Percentiles rank a stretch among this genome's conserved stretches.
phyloP scores from a whole-genome alignment of 1,284 basidiomycete species.

The Earliella scabrosa region DNA sequence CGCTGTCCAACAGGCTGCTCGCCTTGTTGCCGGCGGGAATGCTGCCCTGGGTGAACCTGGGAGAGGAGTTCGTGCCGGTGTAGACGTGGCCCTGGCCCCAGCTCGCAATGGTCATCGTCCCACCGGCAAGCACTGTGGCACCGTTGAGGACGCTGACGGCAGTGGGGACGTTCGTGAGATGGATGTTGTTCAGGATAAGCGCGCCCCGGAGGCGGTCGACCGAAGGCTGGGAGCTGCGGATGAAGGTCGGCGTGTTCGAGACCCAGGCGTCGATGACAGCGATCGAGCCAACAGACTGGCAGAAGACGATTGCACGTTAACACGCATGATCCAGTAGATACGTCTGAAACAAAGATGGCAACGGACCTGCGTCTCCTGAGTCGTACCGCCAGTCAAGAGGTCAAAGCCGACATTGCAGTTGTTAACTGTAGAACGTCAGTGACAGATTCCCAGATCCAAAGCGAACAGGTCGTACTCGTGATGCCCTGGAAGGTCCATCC shows the following conservation, averaged over 20 bases:
- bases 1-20: slow-evolving; percentile 55
- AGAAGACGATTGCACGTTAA: neutral
- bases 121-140: slow-evolving; percentile 50
- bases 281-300: slow-evolving; percentile 48
- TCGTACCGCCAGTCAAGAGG: slow-evolving; percentile 49
- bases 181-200: slow-evolving; percentile 60
- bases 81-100: slow-evolving; percentile 80
- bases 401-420: slow-evolving; percentile 53
- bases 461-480: slow-evolving; percentile 32
- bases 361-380: slow-evolving; percentile 29
- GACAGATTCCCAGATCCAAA: neutral
- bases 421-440: slow-evolving; percentile 44
- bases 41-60: slow-evolving; percentile 52
- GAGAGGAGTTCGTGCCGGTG: slow-evolving; percentile 45
- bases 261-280: slow-evolving; percentile 67
- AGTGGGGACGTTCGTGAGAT: slow-evolving; percentile 56
- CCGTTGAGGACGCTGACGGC: slow-evolving; percentile 57
- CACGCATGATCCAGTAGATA: neutral
- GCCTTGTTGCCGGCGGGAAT: slow-evolving; percentile 58
- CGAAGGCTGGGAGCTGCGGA: slow-evolving; percentile 38
- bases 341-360: no score
- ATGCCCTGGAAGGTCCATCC: slow-evolving; percentile 49
- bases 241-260: slow-evolving; percentile 47
- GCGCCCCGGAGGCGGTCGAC: slow-evolving; percentile 48
- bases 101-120: slow-evolving; percentile 58